Evolutionary conservation across 148 eudicot species (phyloP), one percentile per base, ranked within the genome.

Genomic region (Silene latifolia): DNA sequence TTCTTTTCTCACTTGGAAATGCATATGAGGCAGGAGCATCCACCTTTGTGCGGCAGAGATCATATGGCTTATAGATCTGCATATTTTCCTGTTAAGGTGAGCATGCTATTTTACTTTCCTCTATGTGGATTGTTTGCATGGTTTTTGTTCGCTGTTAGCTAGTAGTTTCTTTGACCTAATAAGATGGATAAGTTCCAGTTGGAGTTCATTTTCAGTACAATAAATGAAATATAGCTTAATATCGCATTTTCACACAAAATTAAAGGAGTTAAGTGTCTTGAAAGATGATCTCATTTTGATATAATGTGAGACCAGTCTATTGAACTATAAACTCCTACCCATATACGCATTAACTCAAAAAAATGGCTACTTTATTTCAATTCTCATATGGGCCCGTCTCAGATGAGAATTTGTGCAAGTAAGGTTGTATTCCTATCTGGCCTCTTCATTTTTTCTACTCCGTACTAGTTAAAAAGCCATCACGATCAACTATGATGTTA

Each of bases 21-120:
- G 98, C 99, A 95, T 81, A 18, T 95, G 89, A 87, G 99, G 80
- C 99, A 95, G 87, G 99, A 95, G 78, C 87, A 92, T 76, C 99
- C 97, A 20, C 98, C 99, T 80, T 77, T 95, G 78, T 95, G 99
- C 81, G 99, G 99, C 78, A 92, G 99, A 84, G 99, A 95, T 79
- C 99, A 95, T 74, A 92, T 95, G 99, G 97, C 99, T 32, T 95
- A 86, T 59, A 87, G 99, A 88, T 95, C 99, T 83, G 87, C 99
- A 25, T 95, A 95, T 82, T 90, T 89, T 71, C 98, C 98, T 7
- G 99, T 95, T 17, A 95, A 95, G 92, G 99, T 95, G 81, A 74
- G 76, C 57, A 44, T 78, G 20, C 71, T 48, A 27, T 14, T 1
- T 74, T 42, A 18, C 24, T 20, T 60, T 3, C 12, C 24, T 60